Evolutionary conservation across 441 rosid species (phyloP).

Genomic region (Geranium incanum): DNA sequence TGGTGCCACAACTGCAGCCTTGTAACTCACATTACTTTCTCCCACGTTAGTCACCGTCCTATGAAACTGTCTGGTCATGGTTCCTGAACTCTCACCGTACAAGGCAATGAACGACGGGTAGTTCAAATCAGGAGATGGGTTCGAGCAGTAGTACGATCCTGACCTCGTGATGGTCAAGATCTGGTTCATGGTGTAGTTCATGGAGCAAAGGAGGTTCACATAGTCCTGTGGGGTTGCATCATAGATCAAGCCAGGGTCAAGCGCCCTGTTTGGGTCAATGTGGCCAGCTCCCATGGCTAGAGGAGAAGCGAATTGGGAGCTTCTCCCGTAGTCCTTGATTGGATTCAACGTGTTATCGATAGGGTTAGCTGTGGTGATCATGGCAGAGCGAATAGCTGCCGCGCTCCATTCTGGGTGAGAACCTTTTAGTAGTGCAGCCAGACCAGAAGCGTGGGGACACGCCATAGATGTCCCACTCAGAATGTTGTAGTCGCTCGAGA

Average conservation of each 20-base stretch:
- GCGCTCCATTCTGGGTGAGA: constrained; percentile 38
- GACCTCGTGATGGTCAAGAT: constrained; percentile 34
- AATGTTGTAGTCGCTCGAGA: constrained; percentile 24
- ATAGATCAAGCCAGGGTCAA: constrained; percentile 47
- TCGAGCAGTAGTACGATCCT: constrained; percentile 23
- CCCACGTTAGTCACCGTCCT: constrained; percentile 40
- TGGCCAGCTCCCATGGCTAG: constrained; percentile 47
- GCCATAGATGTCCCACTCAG: constrained; percentile 41
- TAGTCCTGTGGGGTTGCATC: constrained; percentile 41
- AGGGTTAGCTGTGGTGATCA: constrained; percentile 35
- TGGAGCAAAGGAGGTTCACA: constrained; percentile 35
- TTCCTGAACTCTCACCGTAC: constrained; percentile 17
- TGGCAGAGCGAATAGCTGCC: constrained; percentile 35
- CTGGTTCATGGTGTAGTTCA: constrained; percentile 36
- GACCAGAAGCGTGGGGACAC: constrained; percentile 33
- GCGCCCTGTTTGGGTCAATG: constrained; percentile 38
- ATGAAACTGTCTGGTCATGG: constrained; percentile 10
- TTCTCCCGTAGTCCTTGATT: constrained; percentile 30
- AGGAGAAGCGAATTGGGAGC: constrained; percentile 27
- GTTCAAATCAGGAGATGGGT: constrained; percentile 36
- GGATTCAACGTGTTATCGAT: constrained; percentile 29
- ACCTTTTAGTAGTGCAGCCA: constrained; percentile 34
- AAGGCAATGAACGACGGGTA: constrained; percentile 44
- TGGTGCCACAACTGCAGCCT: constrained; percentile 20
- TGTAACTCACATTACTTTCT: constrained; percentile 29